Conservation (phyloP, 257 asterid species). For the Linderniella brevidens region DNA sequence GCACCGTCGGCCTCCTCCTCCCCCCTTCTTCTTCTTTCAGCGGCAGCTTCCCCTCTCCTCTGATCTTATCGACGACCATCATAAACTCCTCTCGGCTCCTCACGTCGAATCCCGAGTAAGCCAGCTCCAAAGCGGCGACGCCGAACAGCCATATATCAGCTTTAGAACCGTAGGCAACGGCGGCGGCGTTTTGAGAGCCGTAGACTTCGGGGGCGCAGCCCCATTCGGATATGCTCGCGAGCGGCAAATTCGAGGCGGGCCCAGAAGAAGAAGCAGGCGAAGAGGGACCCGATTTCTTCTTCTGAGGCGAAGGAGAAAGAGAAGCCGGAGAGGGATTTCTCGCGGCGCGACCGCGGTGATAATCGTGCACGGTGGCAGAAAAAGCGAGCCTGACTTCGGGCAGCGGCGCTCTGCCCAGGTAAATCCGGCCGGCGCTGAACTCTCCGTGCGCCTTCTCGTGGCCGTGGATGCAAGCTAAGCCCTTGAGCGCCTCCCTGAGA, state of each 20-base stretch:
- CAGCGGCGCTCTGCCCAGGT: neutral
- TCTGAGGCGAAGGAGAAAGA: neutral
- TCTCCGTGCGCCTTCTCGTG: neutral
- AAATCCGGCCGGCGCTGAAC: conserved; percentile 9
- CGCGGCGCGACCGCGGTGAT: no score
- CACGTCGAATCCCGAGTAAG: conserved; percentile 6
- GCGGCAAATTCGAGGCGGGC: no score
- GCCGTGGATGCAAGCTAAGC: conserved; percentile 2
- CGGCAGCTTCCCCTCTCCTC: no score
- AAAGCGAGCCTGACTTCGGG: conserved; percentile 12
- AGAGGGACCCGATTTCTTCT: neutral
- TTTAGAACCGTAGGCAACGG: neutral
- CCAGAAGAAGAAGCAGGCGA: neutral
- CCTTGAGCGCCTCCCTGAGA: neutral
- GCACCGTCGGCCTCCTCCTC: no score
- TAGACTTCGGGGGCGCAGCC: conserved; percentile 19
- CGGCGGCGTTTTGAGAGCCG: no score
- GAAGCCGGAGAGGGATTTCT: no score
- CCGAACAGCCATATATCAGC: conserved; percentile 16
- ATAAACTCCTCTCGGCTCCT: neutral
- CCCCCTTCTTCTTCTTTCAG: no score
- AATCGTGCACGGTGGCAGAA: conserved; percentile 1
- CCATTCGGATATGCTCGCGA: conserved; percentile 5
- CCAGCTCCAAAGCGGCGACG: conserved; percentile 14
- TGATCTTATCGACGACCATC: no score